Base-by-base conservation (phyloP, 164 flowering plant species). In the Litsea cubeba region DNA sequence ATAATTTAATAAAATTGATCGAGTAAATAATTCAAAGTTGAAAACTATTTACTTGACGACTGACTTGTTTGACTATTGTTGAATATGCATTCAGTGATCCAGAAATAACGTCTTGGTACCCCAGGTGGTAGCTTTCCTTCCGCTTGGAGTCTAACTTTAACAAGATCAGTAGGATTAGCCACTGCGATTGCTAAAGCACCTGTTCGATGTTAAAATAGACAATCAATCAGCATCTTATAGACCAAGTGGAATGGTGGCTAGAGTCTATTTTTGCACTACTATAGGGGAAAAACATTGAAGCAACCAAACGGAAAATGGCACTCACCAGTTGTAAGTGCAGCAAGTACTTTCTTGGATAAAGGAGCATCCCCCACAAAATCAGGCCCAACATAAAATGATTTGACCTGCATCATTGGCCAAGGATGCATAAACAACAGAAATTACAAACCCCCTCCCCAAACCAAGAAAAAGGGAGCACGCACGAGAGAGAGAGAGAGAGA, bases 101-200 rank as follows among this genome's bases (percentile, higher is more conserved):
- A 70, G 87, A 79, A 79, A 77, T 95, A 95, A 73, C 93, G 92
- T 79, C 87, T 89, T 8, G 97, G 94, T 30, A 83, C 89, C 35
- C 99, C 99, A 74, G 88, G 76, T 26, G 93, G 91, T 72, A 90
- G 77, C 81, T 90, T 93, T 49, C 98, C 99, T 81, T 95, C 99
- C 72, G 95, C 87, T 82, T 95, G 99, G 78, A 95, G 98, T 71
- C 98, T 82, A 75, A 93, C 97, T 84, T 95, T 95, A 15, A 95
- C 99, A 70, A 95, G 97, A 84, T 95, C 99, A 72, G 98, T 95
- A 63, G 99, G 99, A 87, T 93, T 95, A 65, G 99, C 98, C 68
- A 95, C 87, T 28, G 83, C 46, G 46, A 95, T 95, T 32, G 92
- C 99, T 64, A 93, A 30, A 76, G 97, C 98, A 81, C 99, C 99